Evolutionary conservation across 192 early-diverging fungal genomes (phyloP), one percentile per base, ranked within the genome.

Genomic region (Linnemannia elongata): DNA sequence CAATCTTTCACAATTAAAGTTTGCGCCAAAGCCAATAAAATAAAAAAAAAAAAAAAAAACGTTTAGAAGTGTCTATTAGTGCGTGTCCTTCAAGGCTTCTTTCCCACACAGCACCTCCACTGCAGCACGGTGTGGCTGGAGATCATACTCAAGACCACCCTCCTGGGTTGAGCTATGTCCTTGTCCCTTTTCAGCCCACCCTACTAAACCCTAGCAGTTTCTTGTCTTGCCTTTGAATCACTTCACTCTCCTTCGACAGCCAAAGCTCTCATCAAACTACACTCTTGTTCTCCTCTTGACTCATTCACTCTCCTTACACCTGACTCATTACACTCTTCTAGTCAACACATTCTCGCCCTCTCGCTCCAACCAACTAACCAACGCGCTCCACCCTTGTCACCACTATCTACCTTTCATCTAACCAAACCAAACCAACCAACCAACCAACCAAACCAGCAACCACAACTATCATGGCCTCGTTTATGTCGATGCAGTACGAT

Each of bases 401-500:
- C 60, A 10, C 24, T 30, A 12, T 66, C 8, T 13, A 30, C 13
- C 55, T 57, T 63, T 30, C 54, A 55, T n/a, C n/a, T 27, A 63
- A 24, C 7, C 24, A 24, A 6, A 63, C 57, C n/a, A n/a, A n/a
- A n/a, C n/a, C 57, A 0, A 27, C 57, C 57, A 27, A 57, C 54
- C 24, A 27, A 6, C 55, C 74, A 39, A 54, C 8, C 15, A 52
- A 39, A 54, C 8, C 15, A 52, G 36, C n/a, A 33, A 22, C 2
- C 33, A 76, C 18, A 76, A 57, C 17, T 24, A 77, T 12, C 63
- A 87, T 87, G 85, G 72, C 85, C 33, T 69, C 79, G 6, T 87
- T 87, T 39, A 74, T 87, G 79, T 72, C 75, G 71, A 81, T 87
- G 76, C 75, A 81, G 76, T 87, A 87, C 38, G 79, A 81, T 78